Conservation (phyloP, 2,329 filamentous ascomycete genomes). For the Botrytis fabae region DNA sequence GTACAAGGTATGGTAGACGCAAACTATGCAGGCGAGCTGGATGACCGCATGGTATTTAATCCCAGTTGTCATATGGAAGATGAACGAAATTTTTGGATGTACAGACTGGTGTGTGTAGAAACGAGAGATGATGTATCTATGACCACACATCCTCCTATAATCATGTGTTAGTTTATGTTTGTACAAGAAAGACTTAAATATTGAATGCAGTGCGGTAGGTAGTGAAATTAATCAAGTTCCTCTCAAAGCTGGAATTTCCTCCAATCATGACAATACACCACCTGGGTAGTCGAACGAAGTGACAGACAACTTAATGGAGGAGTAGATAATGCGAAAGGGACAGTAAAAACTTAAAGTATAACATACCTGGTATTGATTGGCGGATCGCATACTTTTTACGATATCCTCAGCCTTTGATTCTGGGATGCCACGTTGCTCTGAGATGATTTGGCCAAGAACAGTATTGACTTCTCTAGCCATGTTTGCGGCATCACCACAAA, state of each 20-base stretch:
- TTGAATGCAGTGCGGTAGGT: neutral
- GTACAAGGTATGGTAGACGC: neutral
- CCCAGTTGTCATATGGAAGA: neutral
- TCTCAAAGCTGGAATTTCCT: neutral
- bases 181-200: neutral
- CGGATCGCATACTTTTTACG: slow-evolving; percentile 93
- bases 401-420: slow-evolving; percentile 91
- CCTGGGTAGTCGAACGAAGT: neutral
- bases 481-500: slow-evolving; percentile 95
- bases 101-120: neutral
- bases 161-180: slow-evolving; percentile 21
- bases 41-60: neutral
- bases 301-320: neutral
- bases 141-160: slow-evolving; percentile 71
- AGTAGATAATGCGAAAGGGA: neutral
- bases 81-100: neutral
- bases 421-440: slow-evolving; percentile 77
- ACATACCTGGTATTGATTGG: slow-evolving; percentile 90
- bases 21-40: slow-evolving; percentile 3
- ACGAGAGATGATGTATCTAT: slow-evolving; percentile 40
- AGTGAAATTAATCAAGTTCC: neutral
- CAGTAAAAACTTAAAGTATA: neutral
- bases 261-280: neutral
- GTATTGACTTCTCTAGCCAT: slow-evolving; percentile 94
- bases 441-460: slow-evolving; percentile 82